Conservation (phyloP, 305 asterid genomes). For the Fraxinus angustifolia region DNA sequence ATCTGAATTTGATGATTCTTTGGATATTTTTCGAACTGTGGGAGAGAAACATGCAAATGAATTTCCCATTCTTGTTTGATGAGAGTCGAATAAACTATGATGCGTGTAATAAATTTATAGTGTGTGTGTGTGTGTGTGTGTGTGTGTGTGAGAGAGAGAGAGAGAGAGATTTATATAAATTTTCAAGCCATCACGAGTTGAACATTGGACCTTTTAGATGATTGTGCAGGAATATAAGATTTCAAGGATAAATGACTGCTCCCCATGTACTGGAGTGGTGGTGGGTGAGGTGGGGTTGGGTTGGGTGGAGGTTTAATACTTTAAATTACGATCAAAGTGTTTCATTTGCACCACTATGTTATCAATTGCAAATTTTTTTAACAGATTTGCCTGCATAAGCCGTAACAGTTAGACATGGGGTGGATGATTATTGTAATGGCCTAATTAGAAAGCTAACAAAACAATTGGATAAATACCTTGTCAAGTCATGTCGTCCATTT, state of each 20-base stretch:
- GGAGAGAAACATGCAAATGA: slow-evolving; percentile 50
- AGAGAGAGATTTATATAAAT: too few relatives aligned
- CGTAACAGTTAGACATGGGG: too few relatives aligned
- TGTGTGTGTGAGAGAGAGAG: neutral
- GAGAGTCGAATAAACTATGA: neutral
- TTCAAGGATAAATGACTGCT: neutral
- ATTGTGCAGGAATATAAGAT: neutral
- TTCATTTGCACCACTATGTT: too few relatives aligned
- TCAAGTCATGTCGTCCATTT: too few relatives aligned
- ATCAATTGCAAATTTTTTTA: too few relatives aligned
- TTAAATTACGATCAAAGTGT: too few relatives aligned
- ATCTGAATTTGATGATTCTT: slow-evolving; percentile 16
- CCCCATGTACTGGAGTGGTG: neutral
- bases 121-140: neutral
- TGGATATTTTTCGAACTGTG: slow-evolving; percentile 19
- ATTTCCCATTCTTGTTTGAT: slow-evolving; percentile 45
- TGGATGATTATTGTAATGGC: too few relatives aligned
- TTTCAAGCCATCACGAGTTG: neutral
- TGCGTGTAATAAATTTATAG: neutral
- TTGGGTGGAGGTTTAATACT: neutral
- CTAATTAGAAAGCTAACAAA: too few relatives aligned
- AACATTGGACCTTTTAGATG: neutral
- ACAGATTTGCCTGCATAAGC: too few relatives aligned
- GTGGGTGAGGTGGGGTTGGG: neutral
- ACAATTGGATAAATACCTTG: too few relatives aligned